These are phyloP conservation scores for Shiraia bambusicola DNA, from an alignment of 2,329 filamentous ascomycete species.

Conservation along the genomic window DNA sequence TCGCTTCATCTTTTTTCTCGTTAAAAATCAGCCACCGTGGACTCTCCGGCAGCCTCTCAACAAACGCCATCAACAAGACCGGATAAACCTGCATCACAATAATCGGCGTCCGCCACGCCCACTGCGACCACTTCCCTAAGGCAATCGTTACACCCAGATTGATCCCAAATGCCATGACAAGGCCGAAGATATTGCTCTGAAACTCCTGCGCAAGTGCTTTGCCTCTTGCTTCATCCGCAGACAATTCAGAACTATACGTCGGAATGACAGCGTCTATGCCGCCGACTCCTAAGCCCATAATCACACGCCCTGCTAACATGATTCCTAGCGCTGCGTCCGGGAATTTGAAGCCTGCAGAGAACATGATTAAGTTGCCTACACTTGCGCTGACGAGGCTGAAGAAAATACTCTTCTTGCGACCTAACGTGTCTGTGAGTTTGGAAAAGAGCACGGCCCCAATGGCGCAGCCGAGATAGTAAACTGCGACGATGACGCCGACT, in stretches of 20 bases:
- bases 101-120: slow-evolving; percentile 64
- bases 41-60: slow-evolving; percentile 57
- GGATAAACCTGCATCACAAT: slow-evolving; percentile 63
- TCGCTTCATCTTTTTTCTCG: slow-evolving; percentile 54
- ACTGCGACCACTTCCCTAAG: slow-evolving; percentile 59
- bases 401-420: slow-evolving; percentile 59
- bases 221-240: slow-evolving; percentile 58
- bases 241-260: slow-evolving; percentile 60
- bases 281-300: slow-evolving; percentile 61
- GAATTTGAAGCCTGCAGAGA: slow-evolving; percentile 56
- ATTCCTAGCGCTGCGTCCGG: slow-evolving; percentile 47
- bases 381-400: slow-evolving; percentile 56
- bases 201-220: slow-evolving; percentile 64
- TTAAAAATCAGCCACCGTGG: slow-evolving; percentile 61
- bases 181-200: slow-evolving; percentile 64
- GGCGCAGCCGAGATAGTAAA: slow-evolving; percentile 65
- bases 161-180: slow-evolving; percentile 62
- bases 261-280: slow-evolving; percentile 64
- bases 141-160: slow-evolving; percentile 57
- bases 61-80: slow-evolving; percentile 54
- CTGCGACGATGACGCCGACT: slow-evolving; percentile 61
- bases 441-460: slow-evolving; percentile 60
- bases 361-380: slow-evolving; percentile 63
- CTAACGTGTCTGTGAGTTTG: slow-evolving; percentile 55
- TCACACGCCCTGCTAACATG: slow-evolving; percentile 53